These are phyloP conservation scores for Haplosporangium sp. DNA, from an alignment of 371 early-diverging fungal genomes.

Conservation along the genomic window DNA sequence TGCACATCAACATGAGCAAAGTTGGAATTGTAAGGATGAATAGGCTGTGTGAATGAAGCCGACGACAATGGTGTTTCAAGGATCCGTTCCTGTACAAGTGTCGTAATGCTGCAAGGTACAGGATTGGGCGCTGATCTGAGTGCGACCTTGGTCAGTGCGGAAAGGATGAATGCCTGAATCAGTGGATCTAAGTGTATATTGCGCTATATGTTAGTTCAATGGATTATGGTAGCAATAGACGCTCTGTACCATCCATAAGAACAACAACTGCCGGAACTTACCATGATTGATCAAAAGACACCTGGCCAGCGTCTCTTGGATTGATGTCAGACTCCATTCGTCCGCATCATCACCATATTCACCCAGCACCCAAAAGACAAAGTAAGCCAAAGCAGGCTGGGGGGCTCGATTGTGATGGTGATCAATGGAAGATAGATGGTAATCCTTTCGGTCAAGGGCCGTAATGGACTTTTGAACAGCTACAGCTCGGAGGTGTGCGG, in stretches of 20 bases:
- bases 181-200: constrained; percentile 10
- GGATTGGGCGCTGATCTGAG: constrained; percentile 17
- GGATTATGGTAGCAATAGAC: neutral
- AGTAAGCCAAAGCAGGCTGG: constrained; percentile 26
- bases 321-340: constrained; percentile 3
- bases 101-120: constrained; percentile 12
- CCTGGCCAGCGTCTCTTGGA: constrained; percentile 23
- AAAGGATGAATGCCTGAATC: constrained; percentile 22
- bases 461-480: constrained; percentile 31
- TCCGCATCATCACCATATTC: constrained; percentile 34
- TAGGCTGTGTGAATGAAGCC: neutral
- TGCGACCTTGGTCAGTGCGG: constrained; percentile 34
- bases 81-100: constrained; percentile 17
- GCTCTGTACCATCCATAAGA: neutral
- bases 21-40: neutral
- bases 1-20: constrained; percentile 13
- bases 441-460: constrained; percentile 21
- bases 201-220: neutral
- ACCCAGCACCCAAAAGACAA: constrained; percentile 38
- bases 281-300: constrained; percentile 41
- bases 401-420: neutral
- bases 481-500: constrained; percentile 22
- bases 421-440: neutral
- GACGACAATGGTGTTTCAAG: constrained; percentile 4
- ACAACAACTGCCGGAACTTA: no score